Percentiles rank a stretch among this genome's conserved stretches.
phyloP scores from a whole-genome alignment of 805 yeast species.

The Zygotorulaspora danielsina region DNA sequence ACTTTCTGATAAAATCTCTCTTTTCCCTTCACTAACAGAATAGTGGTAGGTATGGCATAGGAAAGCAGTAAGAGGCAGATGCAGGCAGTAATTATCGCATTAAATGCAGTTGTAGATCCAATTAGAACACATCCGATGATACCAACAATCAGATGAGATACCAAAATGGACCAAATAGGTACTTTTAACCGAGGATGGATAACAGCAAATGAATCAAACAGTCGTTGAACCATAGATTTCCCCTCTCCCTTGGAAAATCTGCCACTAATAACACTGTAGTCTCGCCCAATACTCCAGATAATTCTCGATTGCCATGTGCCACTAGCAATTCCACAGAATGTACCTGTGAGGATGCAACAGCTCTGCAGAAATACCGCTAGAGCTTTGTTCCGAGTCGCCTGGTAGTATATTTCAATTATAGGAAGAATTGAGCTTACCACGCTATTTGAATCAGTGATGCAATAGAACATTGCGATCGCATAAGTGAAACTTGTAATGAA shows the following conservation, averaged over 20 bases:
- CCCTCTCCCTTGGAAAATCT: constrained; percentile 17
- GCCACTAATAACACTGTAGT: constrained; percentile 56
- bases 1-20: constrained; percentile 17
- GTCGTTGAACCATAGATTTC: not conserved
- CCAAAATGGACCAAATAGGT: constrained; percentile 57
- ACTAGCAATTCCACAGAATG: constrained; percentile 56
- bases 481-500: constrained; percentile 55
- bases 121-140: constrained; percentile 57
- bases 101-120: constrained; percentile 65
- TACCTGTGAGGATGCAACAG: constrained; percentile 49
- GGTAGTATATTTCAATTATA: constrained; percentile 57
- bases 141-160: constrained; percentile 51
- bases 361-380: constrained; percentile 53
- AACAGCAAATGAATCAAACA: constrained; percentile 12
- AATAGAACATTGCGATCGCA: constrained; percentile 49
- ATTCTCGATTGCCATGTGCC: constrained; percentile 68
- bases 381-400: constrained; percentile 48
- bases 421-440: constrained; percentile 51
- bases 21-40: constrained; percentile 47
- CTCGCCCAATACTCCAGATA: constrained; percentile 66
- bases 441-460: constrained; percentile 48
- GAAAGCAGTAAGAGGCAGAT: constrained; percentile 55
- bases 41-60: constrained; percentile 52
- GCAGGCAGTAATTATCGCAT: constrained; percentile 59
- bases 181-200: constrained; percentile 46